A percentile compares a stretch with the other conserved stretches of the same genome.
These are phyloP conservation scores for Neospora caninum DNA, from an alignment of 169 alveolate genomes.

Conservation along the genomic window DNA sequence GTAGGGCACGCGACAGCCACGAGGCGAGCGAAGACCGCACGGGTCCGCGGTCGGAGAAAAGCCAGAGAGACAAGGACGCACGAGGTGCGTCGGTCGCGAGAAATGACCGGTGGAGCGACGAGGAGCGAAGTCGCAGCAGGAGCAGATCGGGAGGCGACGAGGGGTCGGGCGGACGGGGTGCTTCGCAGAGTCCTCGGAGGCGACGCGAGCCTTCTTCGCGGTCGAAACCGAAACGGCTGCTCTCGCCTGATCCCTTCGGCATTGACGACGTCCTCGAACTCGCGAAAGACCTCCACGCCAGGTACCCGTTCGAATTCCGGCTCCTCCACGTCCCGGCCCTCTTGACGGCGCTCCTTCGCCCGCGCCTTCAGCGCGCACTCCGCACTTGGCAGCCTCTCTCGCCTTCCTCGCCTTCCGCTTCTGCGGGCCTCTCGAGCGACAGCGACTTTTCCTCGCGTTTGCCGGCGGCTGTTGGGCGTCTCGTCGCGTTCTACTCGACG, in stretches of 20 bases:
- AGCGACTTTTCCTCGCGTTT: neutral
- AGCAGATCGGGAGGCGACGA: too few species aligned
- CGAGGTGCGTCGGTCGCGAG: neutral
- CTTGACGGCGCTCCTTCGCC: conserved; percentile 36
- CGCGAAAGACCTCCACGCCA: neutral
- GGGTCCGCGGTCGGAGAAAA: neutral
- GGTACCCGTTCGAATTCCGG: conserved; percentile 3
- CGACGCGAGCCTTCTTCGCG: too few species aligned
- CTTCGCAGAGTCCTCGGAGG: too few species aligned
- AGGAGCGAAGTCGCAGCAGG: too few species aligned
- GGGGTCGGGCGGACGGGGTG: too few species aligned
- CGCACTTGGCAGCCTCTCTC: conserved; percentile 27
- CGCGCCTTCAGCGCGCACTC: conserved; percentile 8
- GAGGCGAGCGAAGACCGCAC: neutral
- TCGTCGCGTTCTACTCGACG: neutral
- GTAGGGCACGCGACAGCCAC: neutral
- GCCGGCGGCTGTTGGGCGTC: conserved; percentile 35
- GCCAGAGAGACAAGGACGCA: neutral
- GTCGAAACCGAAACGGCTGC: too few species aligned
- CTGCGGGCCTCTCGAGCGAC: neutral
- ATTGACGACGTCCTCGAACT: neutral
- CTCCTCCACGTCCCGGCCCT: conserved; percentile 9
- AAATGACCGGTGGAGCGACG: too few species aligned
- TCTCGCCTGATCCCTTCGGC: neutral
- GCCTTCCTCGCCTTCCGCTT: neutral